Evolutionary conservation across 192 early-diverging fungal genomes (phyloP).

Genomic region (Entophlyctis helioformis): DNA sequence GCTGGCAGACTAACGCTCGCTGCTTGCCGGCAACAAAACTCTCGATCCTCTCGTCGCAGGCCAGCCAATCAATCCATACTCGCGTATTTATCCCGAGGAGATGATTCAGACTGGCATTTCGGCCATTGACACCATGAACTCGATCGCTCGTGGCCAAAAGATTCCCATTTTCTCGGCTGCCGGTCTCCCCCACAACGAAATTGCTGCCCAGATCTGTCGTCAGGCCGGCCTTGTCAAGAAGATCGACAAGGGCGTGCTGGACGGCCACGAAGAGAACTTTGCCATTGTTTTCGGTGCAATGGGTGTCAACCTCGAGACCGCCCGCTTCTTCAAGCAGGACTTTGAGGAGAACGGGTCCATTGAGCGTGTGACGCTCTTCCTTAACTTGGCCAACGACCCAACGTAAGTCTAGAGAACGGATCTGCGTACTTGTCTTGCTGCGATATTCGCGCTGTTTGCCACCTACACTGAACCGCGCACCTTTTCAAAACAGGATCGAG

Average conservation of each 20-base stretch:
- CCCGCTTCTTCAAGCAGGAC: conserved; percentile 99
- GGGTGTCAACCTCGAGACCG: conserved; percentile 99
- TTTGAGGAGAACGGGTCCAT: conserved; percentile 99
- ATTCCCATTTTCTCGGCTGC: conserved; percentile 99
- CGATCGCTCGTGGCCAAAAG: conserved; percentile 99
- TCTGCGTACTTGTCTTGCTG: not conserved
- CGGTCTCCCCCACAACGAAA: conserved; percentile 98
- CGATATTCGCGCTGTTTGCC: too few species aligned
- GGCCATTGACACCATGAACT: conserved; percentile 99
- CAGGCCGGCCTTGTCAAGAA: conserved; percentile 94
- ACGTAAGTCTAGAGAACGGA: conserved; percentile 62
- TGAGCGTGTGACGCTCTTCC: conserved; percentile 95
- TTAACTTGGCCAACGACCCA: conserved; percentile 99
- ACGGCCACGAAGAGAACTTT: conserved; percentile 98
- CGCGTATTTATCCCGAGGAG: conserved; percentile 98
- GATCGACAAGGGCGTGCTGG: conserved; percentile 82
- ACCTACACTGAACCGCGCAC: too few species aligned
- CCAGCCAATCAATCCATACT: conserved; percentile 98
- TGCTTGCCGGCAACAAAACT: not conserved
- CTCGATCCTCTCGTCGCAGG: conserved; percentile 27
- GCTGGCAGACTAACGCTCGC: too few species aligned
- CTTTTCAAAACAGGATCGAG: conserved; percentile 87
- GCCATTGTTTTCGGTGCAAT: conserved; percentile 99
- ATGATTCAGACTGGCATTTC: conserved; percentile 99
- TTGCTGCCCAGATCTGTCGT: conserved; percentile 98